phyloP scores from a whole-genome alignment of 495 filamentous ascomycete species.

The Aspergillus conjunctus region DNA sequence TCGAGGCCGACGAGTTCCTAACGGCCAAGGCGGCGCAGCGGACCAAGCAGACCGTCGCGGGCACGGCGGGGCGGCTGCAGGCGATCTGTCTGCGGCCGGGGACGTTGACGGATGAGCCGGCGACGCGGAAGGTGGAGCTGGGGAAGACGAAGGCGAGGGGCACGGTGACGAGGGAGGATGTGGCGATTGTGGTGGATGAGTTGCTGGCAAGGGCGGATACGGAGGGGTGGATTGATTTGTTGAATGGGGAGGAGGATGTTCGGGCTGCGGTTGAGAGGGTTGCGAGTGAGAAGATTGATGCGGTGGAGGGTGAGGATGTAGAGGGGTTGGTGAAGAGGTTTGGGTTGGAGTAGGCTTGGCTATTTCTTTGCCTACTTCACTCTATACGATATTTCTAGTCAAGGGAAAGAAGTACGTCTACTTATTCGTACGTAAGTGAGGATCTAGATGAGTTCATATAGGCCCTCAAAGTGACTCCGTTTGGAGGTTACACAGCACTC shows the following conservation, averaged over 20 bases:
- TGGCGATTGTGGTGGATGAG: slow-evolving; percentile 66
- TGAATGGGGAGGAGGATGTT: slow-evolving; percentile 60
- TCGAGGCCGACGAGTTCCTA: slow-evolving; percentile 73
- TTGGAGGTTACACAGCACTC: too few relatives aligned
- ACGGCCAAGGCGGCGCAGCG: slow-evolving; percentile 56
- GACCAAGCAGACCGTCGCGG: slow-evolving; percentile 43
- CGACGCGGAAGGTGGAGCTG: slow-evolving; percentile 62
- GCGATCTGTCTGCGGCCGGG: slow-evolving; percentile 74
- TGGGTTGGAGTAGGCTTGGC: slow-evolving; percentile 24
- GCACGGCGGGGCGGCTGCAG: slow-evolving; percentile 48
- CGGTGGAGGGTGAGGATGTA: slow-evolving; percentile 66
- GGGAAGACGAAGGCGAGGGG: slow-evolving; percentile 63
- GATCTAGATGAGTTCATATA: too few relatives aligned
- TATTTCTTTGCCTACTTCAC: too few relatives aligned
- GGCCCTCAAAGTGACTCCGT: too few relatives aligned
- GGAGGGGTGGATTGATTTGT: slow-evolving; percentile 62
- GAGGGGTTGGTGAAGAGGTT: slow-evolving; percentile 51
- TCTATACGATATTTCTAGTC: too few relatives aligned
- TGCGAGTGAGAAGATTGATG: slow-evolving; percentile 62
- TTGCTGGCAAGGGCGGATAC: slow-evolving; percentile 63
- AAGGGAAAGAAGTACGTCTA: too few relatives aligned
- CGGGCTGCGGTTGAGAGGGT: slow-evolving; percentile 66
- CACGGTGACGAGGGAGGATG: slow-evolving; percentile 63
- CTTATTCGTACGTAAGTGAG: too few relatives aligned
- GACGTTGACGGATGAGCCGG: slow-evolving; percentile 57